Conservation (phyloP, 2,329 filamentous ascomycete species). For the Diaporthe eres region DNA sequence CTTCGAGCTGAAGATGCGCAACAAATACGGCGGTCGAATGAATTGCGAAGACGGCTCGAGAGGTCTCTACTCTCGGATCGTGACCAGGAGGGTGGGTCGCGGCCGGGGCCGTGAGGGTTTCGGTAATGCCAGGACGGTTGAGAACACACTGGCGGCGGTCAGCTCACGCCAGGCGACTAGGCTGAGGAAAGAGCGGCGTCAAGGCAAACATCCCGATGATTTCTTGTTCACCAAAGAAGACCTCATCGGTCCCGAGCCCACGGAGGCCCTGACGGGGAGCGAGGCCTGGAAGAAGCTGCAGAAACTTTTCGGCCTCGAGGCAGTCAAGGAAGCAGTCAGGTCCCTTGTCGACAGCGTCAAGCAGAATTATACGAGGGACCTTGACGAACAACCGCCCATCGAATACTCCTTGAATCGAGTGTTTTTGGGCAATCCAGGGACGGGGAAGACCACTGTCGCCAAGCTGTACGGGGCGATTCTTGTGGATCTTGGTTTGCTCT, state of each 20-base stretch:
- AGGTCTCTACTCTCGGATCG: conserved; percentile 76
- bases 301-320: conserved; percentile 68
- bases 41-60: conserved; percentile 68
- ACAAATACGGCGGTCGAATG: conserved; percentile 69
- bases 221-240: conserved; percentile 75
- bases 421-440: conserved; percentile 80
- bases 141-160: conserved; percentile 72
- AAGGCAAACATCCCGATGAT: conserved; percentile 64
- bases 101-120: conserved; percentile 77
- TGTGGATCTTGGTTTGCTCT: conserved; percentile 76
- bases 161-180: conserved; percentile 71
- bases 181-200: conserved; percentile 62
- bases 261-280: conserved; percentile 63
- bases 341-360: conserved; percentile 72
- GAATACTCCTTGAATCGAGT: conserved; percentile 76
- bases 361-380: conserved; percentile 76
- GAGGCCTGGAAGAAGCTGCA: conserved; percentile 71
- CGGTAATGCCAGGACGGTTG: conserved; percentile 78
- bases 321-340: conserved; percentile 74
- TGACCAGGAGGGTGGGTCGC: conserved; percentile 71
- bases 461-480: conserved; percentile 80
- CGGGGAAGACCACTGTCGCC: conserved; percentile 82
- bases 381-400: conserved; percentile 71
- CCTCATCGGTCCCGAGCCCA: conserved; percentile 78
- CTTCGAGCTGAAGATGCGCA: conserved; percentile 66